These are phyloP conservation scores for Zalerion maritima DNA, from an alignment of 495 filamentous ascomycete species.

Conservation along the genomic window DNA sequence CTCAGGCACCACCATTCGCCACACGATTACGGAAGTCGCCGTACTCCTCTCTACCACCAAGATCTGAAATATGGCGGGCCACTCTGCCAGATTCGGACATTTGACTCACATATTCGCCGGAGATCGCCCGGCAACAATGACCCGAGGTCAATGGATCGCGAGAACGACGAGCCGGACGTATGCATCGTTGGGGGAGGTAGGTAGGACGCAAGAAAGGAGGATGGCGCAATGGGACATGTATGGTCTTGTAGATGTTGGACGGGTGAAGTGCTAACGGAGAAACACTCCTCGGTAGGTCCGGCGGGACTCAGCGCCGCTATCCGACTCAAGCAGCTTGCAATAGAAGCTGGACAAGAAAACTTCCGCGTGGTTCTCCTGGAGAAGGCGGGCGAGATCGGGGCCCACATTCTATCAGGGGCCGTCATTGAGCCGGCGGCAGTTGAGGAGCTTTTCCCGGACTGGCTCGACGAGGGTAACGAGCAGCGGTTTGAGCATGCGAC, in stretches of 20 bases:
- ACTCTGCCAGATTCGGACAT: too few relatives aligned
- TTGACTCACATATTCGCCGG: too few relatives aligned
- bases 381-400: constrained; percentile 89
- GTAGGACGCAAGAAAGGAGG: too few relatives aligned
- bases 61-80: too few relatives aligned
- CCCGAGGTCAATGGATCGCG: constrained; percentile 59
- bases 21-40: too few relatives aligned
- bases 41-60: too few relatives aligned
- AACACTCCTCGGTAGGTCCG: constrained; percentile 40
- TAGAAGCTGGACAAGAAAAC: constrained; percentile 88
- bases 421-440: constrained; percentile 84
- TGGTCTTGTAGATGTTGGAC: constrained; percentile 1
- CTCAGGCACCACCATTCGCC: too few relatives aligned
- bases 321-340: constrained; percentile 87
- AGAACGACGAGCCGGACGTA: constrained; percentile 88
- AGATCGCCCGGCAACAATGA: constrained; percentile 44
- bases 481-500: constrained; percentile 74
- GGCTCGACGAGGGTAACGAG: constrained; percentile 76
- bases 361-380: constrained; percentile 87
- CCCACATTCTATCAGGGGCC: constrained; percentile 90
- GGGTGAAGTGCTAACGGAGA: not conserved
- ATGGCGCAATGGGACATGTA: too few relatives aligned
- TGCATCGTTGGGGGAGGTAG: constrained; percentile 88
- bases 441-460: constrained; percentile 85
- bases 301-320: constrained; percentile 89